A percentile compares a stretch with the other conserved stretches of the same genome.
Conservation (phyloP, 2,329 filamentous ascomycete species). For the Pestalotiopsis sp. region DNA sequence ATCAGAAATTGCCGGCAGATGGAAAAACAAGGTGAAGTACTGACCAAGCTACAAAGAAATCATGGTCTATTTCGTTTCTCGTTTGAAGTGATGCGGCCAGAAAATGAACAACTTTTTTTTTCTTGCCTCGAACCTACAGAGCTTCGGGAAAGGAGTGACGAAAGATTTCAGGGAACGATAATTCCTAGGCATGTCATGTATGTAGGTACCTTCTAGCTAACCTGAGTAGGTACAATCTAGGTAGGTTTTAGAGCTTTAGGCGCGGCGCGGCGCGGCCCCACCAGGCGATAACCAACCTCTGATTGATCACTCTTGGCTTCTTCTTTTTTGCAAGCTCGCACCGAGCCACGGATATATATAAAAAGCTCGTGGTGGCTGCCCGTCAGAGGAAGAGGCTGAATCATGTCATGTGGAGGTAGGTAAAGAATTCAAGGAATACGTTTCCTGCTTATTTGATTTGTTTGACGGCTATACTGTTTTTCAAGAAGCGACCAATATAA, state of each 20-base stretch:
- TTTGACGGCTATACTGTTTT: not conserved
- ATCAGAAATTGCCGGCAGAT: not conserved
- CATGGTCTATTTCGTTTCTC: not conserved
- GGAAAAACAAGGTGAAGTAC: not conserved
- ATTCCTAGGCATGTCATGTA: not conserved
- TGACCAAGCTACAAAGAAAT: not conserved
- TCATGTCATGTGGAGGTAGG: not conserved
- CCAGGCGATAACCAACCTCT: not conserved
- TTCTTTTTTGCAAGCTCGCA: not conserved
- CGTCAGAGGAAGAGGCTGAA: not conserved
- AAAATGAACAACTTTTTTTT: conserved; percentile 1
- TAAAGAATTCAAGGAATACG: not conserved
- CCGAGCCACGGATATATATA: not conserved
- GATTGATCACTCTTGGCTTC: not conserved
- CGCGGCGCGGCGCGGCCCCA: not conserved
- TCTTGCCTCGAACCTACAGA: not conserved
- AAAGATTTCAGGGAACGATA: conserved; percentile 11
- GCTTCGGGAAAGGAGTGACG: conserved; percentile 8
- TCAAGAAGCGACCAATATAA: too few species aligned
- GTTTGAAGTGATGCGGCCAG: not conserved
- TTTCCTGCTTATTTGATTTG: not conserved
- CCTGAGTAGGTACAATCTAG: not conserved
- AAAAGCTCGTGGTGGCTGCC: not conserved
- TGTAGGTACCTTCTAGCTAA: not conserved
- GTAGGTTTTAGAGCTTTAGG: not conserved